Evolutionary conservation across 192 early-diverging fungal genomes (phyloP), one percentile per base, ranked within the genome.

Genomic region (Backusella psychrophila): DNA sequence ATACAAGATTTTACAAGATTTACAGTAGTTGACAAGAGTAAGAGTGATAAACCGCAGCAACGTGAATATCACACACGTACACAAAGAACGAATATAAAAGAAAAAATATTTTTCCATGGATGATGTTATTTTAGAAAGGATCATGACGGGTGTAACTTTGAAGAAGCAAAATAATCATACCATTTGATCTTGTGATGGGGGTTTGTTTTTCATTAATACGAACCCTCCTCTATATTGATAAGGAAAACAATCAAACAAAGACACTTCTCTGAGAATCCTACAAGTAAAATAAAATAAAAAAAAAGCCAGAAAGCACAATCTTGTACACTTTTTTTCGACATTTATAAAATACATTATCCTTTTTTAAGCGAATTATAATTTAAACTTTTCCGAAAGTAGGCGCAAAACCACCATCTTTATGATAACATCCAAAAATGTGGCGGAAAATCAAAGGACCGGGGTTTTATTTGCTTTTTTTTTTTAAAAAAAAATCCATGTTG

Each of bases 381-480:
- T 49, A n/a, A 49, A n/a, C 46, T 19, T 49, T 49, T 49, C 46
- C 46, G 19, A 49, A 49, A 49, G 46, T 49, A 49, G 19, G 46
- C 46, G 46, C 46, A 49, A 49, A 49, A 49, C 46, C 19, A 49
- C 19, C 15, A n/a, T 14, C 3, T 44, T 44, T 44, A 11, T 1
- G 14, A 44, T 44, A 44, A 11, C 42, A 44, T 14, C 9, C 19
- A 49, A 49, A 49, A 49, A 49, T 49, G 6, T 6, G 46, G 46
- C 53, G 53, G 53, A 59, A 59, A 59, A 59, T 59, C 6, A 59
- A 59, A 59, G 53, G 53, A 59, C 53, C 53, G 53, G 53, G 53
- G 53, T 12, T 59, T 59, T 59, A 59, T 59, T 59, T 59, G 53
- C 53, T 59, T 59, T 59, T 59, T 21, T 52, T 44, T 42, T 42